Percentiles rank a stretch among this genome's conserved stretches.
phyloP scores from a whole-genome alignment of 331 rosid genomes.

The Rhamnella rubrinervis region DNA sequence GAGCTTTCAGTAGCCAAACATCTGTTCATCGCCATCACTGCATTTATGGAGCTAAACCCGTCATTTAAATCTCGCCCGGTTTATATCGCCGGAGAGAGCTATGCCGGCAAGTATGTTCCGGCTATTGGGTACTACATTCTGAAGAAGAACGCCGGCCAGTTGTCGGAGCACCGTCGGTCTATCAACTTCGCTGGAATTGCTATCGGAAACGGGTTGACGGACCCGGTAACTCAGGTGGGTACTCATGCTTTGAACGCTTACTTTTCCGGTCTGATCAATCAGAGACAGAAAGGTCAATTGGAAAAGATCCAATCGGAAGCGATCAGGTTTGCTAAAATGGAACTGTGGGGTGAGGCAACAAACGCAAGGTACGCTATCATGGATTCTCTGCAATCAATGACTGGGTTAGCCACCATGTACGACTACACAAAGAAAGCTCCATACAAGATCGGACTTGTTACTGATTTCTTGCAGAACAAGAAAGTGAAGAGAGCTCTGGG shows the following conservation, averaged over 20 bases:
- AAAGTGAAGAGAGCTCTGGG: conserved; percentile 42
- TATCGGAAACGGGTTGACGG: conserved; percentile 60
- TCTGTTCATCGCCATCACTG: conserved; percentile 51
- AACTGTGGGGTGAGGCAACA: conserved; percentile 49
- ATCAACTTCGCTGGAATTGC: conserved; percentile 57
- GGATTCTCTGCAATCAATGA: conserved; percentile 30
- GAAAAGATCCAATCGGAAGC: conserved; percentile 45
- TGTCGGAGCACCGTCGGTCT: conserved; percentile 17
- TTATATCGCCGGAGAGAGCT: conserved; percentile 56
- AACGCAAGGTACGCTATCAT: conserved; percentile 27
- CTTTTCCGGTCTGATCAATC: conserved; percentile 55
- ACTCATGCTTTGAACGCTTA: conserved; percentile 58
- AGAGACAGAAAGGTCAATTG: conserved; percentile 45
- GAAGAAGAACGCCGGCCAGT: conserved; percentile 30
- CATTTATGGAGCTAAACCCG: conserved; percentile 36
- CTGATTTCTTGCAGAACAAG: conserved; percentile 25
- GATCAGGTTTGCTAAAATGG: conserved; percentile 23
- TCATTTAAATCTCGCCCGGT: conserved; percentile 40
- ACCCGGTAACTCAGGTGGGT: conserved; percentile 43
- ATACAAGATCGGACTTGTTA: conserved; percentile 34
- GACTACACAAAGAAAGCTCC: conserved; percentile 44
- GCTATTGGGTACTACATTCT: conserved; percentile 56
- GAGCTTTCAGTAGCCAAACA: conserved; percentile 42
- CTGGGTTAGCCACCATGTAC: conserved; percentile 54
- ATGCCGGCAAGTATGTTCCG: conserved; percentile 64